Evolutionary conservation across 1,284 basidiomycete species (phyloP).

Genomic region (Sanguinoderma infundibulare): DNA sequence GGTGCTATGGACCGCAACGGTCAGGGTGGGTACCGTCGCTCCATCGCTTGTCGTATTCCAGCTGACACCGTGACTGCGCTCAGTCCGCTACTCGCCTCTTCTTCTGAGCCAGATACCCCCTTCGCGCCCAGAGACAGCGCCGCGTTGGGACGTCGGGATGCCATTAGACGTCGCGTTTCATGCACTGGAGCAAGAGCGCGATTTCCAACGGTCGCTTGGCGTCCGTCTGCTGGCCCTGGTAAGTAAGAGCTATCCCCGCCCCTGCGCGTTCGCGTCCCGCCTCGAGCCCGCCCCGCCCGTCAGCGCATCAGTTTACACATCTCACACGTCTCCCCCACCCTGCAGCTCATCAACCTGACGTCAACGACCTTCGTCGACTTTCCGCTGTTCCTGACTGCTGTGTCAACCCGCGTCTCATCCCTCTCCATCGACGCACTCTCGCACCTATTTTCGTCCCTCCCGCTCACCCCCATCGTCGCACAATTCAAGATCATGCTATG

Average conservation of each 20-base stretch:
- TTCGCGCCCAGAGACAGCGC: slow-evolving; percentile 48
- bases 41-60: slow-evolving; percentile 2
- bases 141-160: slow-evolving; percentile 61
- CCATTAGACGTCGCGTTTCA: slow-evolving; percentile 61
- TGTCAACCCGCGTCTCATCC: slow-evolving; percentile 49
- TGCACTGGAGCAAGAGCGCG: slow-evolving; percentile 50
- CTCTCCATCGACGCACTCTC: slow-evolving; percentile 39
- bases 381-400: slow-evolving; percentile 50
- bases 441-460: slow-evolving; percentile 47
- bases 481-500: slow-evolving; percentile 57
- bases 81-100: slow-evolving; percentile 61
- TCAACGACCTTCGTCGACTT: slow-evolving; percentile 53
- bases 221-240: slow-evolving; percentile 57
- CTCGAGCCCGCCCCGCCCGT: background rate
- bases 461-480: slow-evolving; percentile 41
- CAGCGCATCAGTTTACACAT: background rate
- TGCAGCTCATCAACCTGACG: slow-evolving; percentile 60
- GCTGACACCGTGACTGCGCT: background rate
- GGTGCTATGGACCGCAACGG: slow-evolving; percentile 34
- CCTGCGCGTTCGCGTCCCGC: background rate
- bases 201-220: slow-evolving; percentile 46
- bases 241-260: slow-evolving; percentile 21
- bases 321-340: background rate
- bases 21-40: slow-evolving; percentile 34
- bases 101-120: slow-evolving; percentile 70